These are phyloP conservation scores for Phoma sp. DNA, from an alignment of 2,329 filamentous ascomycete genomes.

Conservation along the genomic window DNA sequence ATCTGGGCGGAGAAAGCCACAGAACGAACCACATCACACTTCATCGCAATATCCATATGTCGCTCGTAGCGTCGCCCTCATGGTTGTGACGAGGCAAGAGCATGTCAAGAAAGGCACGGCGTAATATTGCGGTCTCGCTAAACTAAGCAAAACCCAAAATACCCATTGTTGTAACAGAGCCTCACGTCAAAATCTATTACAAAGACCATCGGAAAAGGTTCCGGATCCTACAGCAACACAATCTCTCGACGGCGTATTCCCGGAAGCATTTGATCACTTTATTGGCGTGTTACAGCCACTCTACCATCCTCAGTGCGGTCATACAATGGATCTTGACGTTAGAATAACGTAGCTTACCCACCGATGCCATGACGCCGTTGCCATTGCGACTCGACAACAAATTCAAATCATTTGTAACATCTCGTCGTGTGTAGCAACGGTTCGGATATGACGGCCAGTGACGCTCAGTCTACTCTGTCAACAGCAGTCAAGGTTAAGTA, in stretches of 20 bases:
- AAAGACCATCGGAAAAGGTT: not conserved
- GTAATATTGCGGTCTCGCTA: too few relatives aligned
- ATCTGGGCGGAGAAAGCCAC: too few relatives aligned
- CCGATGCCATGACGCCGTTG: not conserved
- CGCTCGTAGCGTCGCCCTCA: too few relatives aligned
- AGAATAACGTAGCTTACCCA: not conserved
- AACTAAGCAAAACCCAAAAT: too few relatives aligned
- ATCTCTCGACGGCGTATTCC: not conserved
- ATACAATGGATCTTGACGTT: conserved; percentile 1
- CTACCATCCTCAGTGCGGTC: not conserved
- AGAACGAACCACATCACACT: too few relatives aligned
- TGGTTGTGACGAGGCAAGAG: too few relatives aligned
- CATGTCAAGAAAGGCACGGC: too few relatives aligned
- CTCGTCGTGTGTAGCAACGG: not conserved
- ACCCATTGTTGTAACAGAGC: not conserved
- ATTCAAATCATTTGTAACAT: not conserved
- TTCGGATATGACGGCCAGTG: not conserved
- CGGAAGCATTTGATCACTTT: not conserved
- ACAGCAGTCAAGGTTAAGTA: not conserved
- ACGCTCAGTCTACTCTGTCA: not conserved
- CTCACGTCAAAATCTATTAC: not conserved
- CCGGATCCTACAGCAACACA: not conserved
- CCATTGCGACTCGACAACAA: not conserved
- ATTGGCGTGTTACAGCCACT: not conserved
- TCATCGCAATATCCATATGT: too few relatives aligned